These are phyloP conservation scores for Letharia lupina DNA, from an alignment of 495 filamentous ascomycete genomes.

Conservation along the genomic window DNA sequence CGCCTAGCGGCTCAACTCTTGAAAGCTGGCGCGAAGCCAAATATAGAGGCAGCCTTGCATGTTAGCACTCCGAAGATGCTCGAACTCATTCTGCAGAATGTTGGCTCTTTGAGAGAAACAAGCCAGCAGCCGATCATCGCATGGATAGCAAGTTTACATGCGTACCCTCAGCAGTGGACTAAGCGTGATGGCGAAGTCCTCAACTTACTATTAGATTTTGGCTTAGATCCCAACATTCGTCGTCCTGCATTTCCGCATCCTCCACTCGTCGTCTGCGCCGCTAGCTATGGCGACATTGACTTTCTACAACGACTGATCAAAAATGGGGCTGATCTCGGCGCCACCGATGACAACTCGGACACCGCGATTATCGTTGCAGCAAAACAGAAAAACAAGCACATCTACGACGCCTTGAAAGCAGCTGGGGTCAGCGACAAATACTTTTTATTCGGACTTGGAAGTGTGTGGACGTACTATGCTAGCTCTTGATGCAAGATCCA, in stretches of 20 bases:
- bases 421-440: slow-evolving; percentile 16
- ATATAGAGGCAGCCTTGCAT: slow-evolving; percentile 9
- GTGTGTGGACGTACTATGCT: slow-evolving; percentile 13
- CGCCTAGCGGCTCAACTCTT: slow-evolving; percentile 9
- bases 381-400: slow-evolving; percentile 4
- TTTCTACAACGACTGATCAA: slow-evolving; percentile 12
- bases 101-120: slow-evolving; percentile 2
- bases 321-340: slow-evolving; percentile 9
- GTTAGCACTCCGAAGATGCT: slow-evolving; percentile 1
- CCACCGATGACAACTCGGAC: slow-evolving; percentile 13
- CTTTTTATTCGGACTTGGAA: slow-evolving; percentile 15
- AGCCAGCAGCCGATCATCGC: neutral
- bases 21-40: slow-evolving; percentile 13
- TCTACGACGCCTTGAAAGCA: slow-evolving; percentile 18
- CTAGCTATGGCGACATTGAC: slow-evolving; percentile 10
- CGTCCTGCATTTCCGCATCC: slow-evolving; percentile 12
- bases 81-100: slow-evolving; percentile 7
- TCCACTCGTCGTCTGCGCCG: slow-evolving; percentile 18
- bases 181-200: slow-evolving; percentile 13
- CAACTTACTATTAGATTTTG: slow-evolving; percentile 11
- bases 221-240: slow-evolving; percentile 13
- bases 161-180: slow-evolving; percentile 7
- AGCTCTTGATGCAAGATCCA: neutral
- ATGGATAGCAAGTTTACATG: slow-evolving; percentile 7
- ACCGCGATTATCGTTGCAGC: slow-evolving; percentile 15